Evolutionary conservation across 2,329 filamentous ascomycete species (phyloP), one percentile per base, ranked within the genome.

Genomic region (Botryotinia calthae): DNA sequence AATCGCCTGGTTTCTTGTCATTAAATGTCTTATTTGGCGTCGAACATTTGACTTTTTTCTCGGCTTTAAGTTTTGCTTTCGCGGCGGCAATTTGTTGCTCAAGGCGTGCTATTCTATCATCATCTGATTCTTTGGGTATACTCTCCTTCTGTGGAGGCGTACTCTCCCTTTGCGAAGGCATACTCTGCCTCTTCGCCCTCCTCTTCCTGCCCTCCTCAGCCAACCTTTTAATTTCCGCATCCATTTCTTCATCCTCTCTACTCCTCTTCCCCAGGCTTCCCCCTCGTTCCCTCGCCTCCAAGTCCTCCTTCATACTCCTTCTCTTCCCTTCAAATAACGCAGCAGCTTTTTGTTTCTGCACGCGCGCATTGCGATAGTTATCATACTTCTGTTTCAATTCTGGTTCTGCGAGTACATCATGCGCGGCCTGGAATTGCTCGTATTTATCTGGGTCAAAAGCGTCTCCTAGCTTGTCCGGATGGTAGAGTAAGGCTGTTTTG

Each of bases 381-480:
- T 97, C 93, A 84, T 98, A 97, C 71, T 91, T 88, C 67, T 88
- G 87, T 73, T 93, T 92, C 54, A 93, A 87, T 22, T 87, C 87
- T 0, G 89, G 83, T 76, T 94, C 91, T 42, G 89, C 88, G 4
- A 98, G 88, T 2, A 98, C 88, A 82, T 97, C 94, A 80, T 93
- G 90, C n/a, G 94, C 95, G 75, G 92, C 92, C 79, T 94, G 92
- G 73, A 97, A 90, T 1, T 92, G 86, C 82, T 97, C 93, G 85
- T 97, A 98, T 79, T 92, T 93, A 72, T 91, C 90, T 63, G 93
- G 87, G 77, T 96, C 93, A 78, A 91, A 93, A 54, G 87, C 84
- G 70, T 88, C 89, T 75, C 90, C 88, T 72, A 95, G 90, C 84
- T 98, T 97, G 86, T 98, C 95, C 1, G 95, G 95, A 82, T 98